Evolutionary conservation across 164 flowering plant genomes (phyloP).

Genomic region (Vitis cinerea): DNA sequence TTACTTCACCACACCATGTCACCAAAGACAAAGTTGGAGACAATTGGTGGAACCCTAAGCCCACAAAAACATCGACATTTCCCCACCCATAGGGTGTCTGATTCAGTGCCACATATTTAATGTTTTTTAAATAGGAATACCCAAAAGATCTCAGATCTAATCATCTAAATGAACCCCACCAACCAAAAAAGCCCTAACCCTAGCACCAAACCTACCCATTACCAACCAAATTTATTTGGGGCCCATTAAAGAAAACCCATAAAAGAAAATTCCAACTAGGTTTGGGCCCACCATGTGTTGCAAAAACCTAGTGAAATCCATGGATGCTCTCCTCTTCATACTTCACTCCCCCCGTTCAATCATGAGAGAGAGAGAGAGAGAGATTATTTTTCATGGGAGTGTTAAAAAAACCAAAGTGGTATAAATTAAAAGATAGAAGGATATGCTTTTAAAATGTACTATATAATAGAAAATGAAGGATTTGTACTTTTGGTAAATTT

Average conservation of each 20-base stretch:
- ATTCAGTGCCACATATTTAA: slow-evolving; percentile 4
- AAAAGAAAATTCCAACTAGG: slow-evolving; percentile 10
- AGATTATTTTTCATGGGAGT: slow-evolving; percentile 1
- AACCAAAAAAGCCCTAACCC: slow-evolving; percentile 1
- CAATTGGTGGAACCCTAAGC: neutral
- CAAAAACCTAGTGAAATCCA: neutral
- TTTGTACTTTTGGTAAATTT: too few relatives aligned
- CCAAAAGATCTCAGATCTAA: neutral
- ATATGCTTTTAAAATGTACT: neutral
- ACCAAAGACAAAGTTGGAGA: neutral
- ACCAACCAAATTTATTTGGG: slow-evolving; percentile 11
- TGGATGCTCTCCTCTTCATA: neutral
- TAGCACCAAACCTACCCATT: neutral
- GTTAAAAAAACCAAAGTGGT: neutral
- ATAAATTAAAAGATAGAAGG: neutral
- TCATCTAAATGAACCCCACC: neutral
- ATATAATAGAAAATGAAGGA: too few relatives aligned
- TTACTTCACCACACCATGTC: neutral
- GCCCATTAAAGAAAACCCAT: neutral
- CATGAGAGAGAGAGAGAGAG: slow-evolving; percentile 2
- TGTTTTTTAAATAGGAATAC: slow-evolving; percentile 1
- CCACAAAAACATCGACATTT: neutral
- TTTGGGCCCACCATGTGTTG: slow-evolving; percentile 27
- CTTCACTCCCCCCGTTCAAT: neutral
- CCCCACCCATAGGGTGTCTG: slow-evolving; percentile 16